A percentile compares a stretch with the other conserved stretches of the same genome.
Evolutionary conservation across 768 basidiomycete species (phyloP).

Genomic region (Hypholoma sublateritium): DNA sequence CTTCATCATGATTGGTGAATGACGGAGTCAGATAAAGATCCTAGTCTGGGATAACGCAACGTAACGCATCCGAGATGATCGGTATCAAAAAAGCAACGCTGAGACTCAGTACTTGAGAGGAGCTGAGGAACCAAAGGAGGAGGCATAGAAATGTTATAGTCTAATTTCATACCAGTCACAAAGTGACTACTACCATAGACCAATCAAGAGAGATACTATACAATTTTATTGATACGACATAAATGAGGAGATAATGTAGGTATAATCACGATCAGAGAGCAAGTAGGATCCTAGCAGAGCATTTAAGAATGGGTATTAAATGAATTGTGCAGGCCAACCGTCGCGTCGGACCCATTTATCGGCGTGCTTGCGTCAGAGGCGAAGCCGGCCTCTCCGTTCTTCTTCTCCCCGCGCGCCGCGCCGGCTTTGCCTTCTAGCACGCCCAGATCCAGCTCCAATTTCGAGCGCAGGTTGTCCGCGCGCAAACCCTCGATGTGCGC

Average conservation of each 20-base stretch:
- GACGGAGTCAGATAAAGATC: no score
- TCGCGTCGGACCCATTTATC: constrained; percentile 69
- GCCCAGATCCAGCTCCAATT: constrained; percentile 36
- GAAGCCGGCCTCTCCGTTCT: constrained; percentile 13
- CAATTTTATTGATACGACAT: constrained; percentile 9
- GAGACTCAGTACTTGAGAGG: no score
- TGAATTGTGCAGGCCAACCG: constrained; percentile 77
- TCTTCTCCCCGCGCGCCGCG: constrained; percentile 20
- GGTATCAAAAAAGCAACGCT: no score
- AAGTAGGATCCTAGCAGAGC: no score
- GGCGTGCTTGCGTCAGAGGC: constrained; percentile 35
- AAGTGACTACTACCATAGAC: no score
- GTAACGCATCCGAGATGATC: no score
- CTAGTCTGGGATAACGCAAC: no score
- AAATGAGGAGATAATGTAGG: constrained; percentile 15
- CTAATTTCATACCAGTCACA: no score
- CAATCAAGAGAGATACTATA: neutral
- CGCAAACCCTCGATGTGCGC: constrained; percentile 70
- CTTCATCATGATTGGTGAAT: no score
- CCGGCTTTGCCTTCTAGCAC: constrained; percentile 35
- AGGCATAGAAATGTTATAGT: no score
- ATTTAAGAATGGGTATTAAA: constrained; percentile 41
- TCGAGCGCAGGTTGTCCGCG: constrained; percentile 77
- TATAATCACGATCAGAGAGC: neutral
- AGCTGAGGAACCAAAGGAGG: no score